Conservation (phyloP, 2,329 filamentous ascomycete genomes). For the Fusarium sororula region DNA sequence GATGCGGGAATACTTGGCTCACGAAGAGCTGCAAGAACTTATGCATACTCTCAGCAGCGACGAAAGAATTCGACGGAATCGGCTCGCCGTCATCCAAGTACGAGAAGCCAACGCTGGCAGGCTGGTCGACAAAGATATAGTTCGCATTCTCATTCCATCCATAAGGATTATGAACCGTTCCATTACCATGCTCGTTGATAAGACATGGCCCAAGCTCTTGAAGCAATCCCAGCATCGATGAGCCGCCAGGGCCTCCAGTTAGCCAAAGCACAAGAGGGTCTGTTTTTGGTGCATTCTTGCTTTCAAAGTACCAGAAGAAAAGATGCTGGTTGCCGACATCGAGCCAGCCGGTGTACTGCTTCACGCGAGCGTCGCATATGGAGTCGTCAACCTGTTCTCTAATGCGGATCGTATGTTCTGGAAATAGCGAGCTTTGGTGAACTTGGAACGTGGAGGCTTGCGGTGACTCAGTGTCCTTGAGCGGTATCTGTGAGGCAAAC, state of each 20-base stretch:
- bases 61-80: constrained; percentile 23
- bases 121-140: constrained; percentile 37
- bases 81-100: constrained; percentile 31
- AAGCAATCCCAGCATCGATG: constrained; percentile 30
- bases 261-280: constrained; percentile 35
- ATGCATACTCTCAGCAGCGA: constrained; percentile 28
- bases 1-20: constrained; percentile 14
- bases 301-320: constrained; percentile 39
- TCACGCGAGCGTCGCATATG: constrained; percentile 31
- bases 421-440: constrained; percentile 12
- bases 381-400: constrained; percentile 18
- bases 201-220: constrained; percentile 32
- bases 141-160: constrained; percentile 35
- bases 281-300: constrained; percentile 11
- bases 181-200: constrained; percentile 19
- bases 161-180: constrained; percentile 24
- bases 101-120: constrained; percentile 33
- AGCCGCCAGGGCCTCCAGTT: constrained; percentile 32
- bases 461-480: not conserved
- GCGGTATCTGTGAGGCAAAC: not conserved
- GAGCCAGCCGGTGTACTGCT: constrained; percentile 36
- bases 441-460: constrained; percentile 4
- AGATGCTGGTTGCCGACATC: constrained; percentile 28
- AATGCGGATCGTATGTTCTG: constrained; percentile 29
- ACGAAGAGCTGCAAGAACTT: constrained; percentile 32